Evolutionary conservation across 2,329 filamentous ascomycete species (phyloP), one percentile per base, ranked within the genome.

Genomic region (Hansfordia pulvinata): DNA sequence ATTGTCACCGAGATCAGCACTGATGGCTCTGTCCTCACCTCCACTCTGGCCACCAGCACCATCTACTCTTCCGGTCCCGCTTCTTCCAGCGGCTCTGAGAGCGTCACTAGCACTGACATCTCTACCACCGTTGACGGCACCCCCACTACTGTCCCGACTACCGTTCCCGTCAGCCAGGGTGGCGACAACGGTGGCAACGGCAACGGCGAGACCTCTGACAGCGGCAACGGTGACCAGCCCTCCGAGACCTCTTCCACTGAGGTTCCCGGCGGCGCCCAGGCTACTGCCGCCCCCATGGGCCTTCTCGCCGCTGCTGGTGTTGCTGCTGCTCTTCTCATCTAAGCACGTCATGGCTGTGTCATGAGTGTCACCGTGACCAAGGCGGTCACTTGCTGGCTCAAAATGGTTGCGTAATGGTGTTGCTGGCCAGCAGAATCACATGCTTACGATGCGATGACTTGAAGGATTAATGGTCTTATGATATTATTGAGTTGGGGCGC

Each of bases 291-390:
- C 11, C 46, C 46, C 7, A 33, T 34, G 11, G 44, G 42, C 19
- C 25, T 49, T 19, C 30, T 43, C 10, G 43, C 43, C 20, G 43
- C 40, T 27, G 46, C 41, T 16, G 46, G 44, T 30, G 26, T 49
- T 25, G 46, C 37, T 25, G 46, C 37, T 24, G 42, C 38, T 25
- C 22, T 48, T 11, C 28, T 47, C 34, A 31, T 47, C 12, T 49
- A 42, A 38, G 14, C 11, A 12, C 7, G 21, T 11, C n/a, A n/a
- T n/a, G n/a, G n/a, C n/a, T n/a, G n/a, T n/a, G n/a, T n/a, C n/a
- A n/a, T n/a, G n/a, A n/a, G n/a, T n/a, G n/a, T n/a, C n/a, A n/a
- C n/a, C n/a, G n/a, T n/a, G n/a, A n/a, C n/a, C n/a, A n/a, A n/a
- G n/a, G n/a, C n/a, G n/a, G n/a, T n/a, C n/a, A n/a, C n/a, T n/a